Evolutionary conservation across 352 stramenopile genomes (phyloP), one percentile per base, ranked within the genome.

Genomic region (Phytopythium ostracodes): DNA sequence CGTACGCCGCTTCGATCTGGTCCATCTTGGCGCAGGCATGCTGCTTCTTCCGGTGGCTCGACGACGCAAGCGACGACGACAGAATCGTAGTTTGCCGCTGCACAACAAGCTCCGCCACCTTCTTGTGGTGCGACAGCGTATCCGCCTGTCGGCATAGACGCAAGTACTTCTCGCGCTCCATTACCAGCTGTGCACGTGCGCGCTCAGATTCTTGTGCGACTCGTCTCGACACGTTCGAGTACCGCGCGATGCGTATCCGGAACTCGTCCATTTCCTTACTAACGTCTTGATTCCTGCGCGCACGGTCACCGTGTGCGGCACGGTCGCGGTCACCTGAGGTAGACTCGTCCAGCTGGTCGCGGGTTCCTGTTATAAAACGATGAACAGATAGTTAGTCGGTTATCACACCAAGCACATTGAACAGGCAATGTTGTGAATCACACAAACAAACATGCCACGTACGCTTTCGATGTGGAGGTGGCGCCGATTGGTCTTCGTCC

Each of bases 171-270:
- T 74, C 59, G 46, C 79, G 79, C 43, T 89, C 77, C 27, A 75
- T 44, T 10, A 59, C 38, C 68, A 87, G 59, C 27, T 68, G 67
- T 10, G 52, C 65, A 14, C 70, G 72, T 5, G 77, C 72, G 22
- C 63, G 71, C 3, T 65, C 68, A 0, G 76, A 68, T 51, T 86
- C 64, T 2, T 72, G 66, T 40, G 79, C 67, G 18, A 89, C 60
- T 20, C 58, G 68, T 8, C 70, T 68, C 0, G 75, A 73, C 35
- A 89, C 68, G 29, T 71, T 75, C n/a, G 77, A 68, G 22, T 74
- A 86, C 8, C 74, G 80, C 42, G 65, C 67, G 63, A 92, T 46
- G 69, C 72, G 77, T 89, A 88, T 92, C 76, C 79, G 79, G 50
- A 88, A 90, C 36, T 70, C 53, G 24, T 63, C 44, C 27, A 25